These are phyloP conservation scores for Kwoniella shandongensis DNA, from an alignment of 768 basidiomycete species.

Conservation along the genomic window DNA sequence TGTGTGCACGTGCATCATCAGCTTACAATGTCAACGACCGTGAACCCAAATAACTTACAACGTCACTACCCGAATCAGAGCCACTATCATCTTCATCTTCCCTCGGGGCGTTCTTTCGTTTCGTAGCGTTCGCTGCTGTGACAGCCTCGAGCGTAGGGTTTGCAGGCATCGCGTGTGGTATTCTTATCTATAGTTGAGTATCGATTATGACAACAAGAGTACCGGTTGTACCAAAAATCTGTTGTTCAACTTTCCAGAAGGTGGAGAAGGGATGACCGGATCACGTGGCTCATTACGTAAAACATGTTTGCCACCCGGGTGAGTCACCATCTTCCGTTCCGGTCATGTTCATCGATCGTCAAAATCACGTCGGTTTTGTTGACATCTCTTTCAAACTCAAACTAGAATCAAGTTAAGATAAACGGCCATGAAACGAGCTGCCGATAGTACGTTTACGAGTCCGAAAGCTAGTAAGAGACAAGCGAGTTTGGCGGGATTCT, in stretches of 20 bases:
- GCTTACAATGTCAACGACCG: neutral
- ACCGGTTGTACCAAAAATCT: too few species aligned
- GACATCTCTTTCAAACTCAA: too few species aligned
- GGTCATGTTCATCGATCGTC: too few species aligned
- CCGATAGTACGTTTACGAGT: neutral
- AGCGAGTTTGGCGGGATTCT: conserved; percentile 15
- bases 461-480: conserved; percentile 7
- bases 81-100: conserved; percentile 47
- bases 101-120: conserved; percentile 45
- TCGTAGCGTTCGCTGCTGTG: conserved; percentile 25
- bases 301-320: neutral
- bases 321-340: neutral
- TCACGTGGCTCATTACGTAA: too few species aligned
- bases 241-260: neutral
- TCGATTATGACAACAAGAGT: neutral
- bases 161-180: neutral
- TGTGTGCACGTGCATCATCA: conserved; percentile 42
- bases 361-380: neutral
- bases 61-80: conserved; percentile 48
- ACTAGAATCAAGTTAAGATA: too few species aligned
- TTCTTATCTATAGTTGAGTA: neutral
- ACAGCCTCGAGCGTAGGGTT: conserved; percentile 27
- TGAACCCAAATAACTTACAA: conserved; percentile 31
- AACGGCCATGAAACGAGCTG: neutral
- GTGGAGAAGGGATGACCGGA: neutral